phyloP scores from a whole-genome alignment of 73 alveolate genomes.

The Halteria grandinella region DNA sequence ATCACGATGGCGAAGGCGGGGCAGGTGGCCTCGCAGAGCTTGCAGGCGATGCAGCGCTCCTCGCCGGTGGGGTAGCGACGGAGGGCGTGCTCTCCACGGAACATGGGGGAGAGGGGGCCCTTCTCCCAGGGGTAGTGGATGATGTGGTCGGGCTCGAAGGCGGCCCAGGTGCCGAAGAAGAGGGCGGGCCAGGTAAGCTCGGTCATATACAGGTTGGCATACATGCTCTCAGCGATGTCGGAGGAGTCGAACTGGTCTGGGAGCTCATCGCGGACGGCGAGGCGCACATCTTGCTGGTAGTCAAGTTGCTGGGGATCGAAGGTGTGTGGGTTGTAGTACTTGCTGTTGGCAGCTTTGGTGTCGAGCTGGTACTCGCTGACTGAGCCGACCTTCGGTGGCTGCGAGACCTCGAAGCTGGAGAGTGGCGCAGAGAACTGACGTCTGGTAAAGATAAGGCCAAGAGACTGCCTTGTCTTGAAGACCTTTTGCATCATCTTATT shows the following conservation, averaged over 20 bases:
- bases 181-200: slow-evolving; percentile 60
- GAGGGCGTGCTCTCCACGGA: slow-evolving; percentile 95
- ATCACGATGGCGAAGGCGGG: slow-evolving; percentile 91
- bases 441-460: too few relatives aligned
- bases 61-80: slow-evolving; percentile 95
- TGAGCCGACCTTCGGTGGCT: not conserved
- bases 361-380: not conserved
- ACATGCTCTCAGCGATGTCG: slow-evolving; percentile 62
- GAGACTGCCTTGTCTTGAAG: too few relatives aligned
- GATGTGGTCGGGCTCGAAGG: slow-evolving; percentile 68
- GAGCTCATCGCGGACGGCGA: slow-evolving; percentile 27
- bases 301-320: slow-evolving; percentile 62
- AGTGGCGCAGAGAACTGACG: too few relatives aligned
- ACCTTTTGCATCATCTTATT: too few relatives aligned
- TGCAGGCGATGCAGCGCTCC: slow-evolving; percentile 94
- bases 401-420: too few relatives aligned
- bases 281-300: slow-evolving; percentile 57
- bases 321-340: slow-evolving; percentile 55
- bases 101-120: slow-evolving; percentile 88
- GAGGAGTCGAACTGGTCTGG: slow-evolving; percentile 61
- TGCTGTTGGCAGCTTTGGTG: slow-evolving; percentile 12
- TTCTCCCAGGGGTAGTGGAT: slow-evolving; percentile 91
- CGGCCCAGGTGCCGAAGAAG: slow-evolving; percentile 74
- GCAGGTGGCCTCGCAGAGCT: slow-evolving; percentile 90
- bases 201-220: slow-evolving; percentile 38